Percentiles rank a stretch among this genome's conserved stretches.
Evolutionary conservation across 352 stramenopile genomes (phyloP).

Genomic region (Pythium sp.): DNA sequence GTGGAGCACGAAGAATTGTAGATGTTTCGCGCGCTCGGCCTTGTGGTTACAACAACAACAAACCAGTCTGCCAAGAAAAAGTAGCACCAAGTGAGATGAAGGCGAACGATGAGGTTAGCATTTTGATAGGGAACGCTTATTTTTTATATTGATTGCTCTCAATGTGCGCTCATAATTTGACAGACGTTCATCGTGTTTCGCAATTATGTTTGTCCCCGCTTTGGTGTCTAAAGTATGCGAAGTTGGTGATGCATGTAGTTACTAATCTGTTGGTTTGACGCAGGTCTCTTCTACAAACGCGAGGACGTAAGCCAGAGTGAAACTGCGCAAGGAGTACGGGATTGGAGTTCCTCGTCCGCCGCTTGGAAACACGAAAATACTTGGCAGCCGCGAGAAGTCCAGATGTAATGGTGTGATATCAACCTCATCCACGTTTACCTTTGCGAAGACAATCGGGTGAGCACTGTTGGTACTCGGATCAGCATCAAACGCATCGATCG

Average conservation of each 20-base stretch:
- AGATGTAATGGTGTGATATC: conserved; percentile 10
- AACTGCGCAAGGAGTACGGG: conserved; percentile 2
- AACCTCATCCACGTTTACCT: conserved; percentile 22
- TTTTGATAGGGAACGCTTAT: conserved; percentile 16
- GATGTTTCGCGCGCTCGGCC: conserved; percentile 11
- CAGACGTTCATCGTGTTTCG: background rate
- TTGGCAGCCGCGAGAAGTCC: conserved; percentile 10
- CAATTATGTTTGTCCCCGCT: background rate
- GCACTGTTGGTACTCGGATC: background rate
- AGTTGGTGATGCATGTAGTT: background rate
- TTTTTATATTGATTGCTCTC: conserved; percentile 16
- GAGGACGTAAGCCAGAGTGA: conserved; percentile 9
- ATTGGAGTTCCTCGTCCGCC: background rate
- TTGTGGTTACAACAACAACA: conserved; percentile 2
- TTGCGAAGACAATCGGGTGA: conserved; percentile 11
- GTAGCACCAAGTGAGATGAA: background rate
- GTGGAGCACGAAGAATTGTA: conserved; percentile 68
- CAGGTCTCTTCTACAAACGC: conserved; percentile 11
- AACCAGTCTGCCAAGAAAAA: background rate
- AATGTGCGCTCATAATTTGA: background rate
- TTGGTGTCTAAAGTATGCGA: no score
- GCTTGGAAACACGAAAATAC: conserved; percentile 14
- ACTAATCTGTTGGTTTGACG: background rate
- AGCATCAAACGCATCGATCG: background rate
- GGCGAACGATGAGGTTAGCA: conserved; percentile 7